Percentiles rank a stretch among this genome's conserved stretches.
Evolutionary conservation across 2,329 filamentous ascomycete genomes (phyloP).

Genomic region (Xylariales sp.): DNA sequence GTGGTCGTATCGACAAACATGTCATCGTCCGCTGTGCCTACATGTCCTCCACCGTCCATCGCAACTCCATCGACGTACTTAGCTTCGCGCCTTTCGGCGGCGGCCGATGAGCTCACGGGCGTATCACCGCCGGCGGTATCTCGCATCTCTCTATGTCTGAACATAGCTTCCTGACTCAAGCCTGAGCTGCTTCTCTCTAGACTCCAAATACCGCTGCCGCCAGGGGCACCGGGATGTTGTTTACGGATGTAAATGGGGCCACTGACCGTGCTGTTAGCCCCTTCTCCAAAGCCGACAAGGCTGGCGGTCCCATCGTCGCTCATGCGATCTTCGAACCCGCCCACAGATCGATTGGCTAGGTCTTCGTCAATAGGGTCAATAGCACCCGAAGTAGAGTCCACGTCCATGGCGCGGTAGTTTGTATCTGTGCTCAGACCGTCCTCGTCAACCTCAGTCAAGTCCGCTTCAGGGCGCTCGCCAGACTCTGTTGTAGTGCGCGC

Average conservation of each 20-base stretch:
- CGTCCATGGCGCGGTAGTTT: slow-evolving; percentile 67
- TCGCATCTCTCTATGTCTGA: slow-evolving; percentile 46
- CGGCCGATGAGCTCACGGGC: slow-evolving; percentile 58
- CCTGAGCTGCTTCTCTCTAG: slow-evolving; percentile 65
- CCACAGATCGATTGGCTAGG: slow-evolving; percentile 59
- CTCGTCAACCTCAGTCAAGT: slow-evolving; percentile 68
- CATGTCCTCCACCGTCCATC: slow-evolving; percentile 60
- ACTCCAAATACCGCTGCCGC: slow-evolving; percentile 51
- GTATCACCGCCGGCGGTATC: slow-evolving; percentile 55
- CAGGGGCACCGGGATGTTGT: slow-evolving; percentile 55
- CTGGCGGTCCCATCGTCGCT: slow-evolving; percentile 87
- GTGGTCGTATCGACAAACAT: slow-evolving; percentile 74
- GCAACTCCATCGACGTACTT: slow-evolving; percentile 76
- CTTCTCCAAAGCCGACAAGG: slow-evolving; percentile 92
- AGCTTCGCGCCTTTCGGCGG: slow-evolving; percentile 68
- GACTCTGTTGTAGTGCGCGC: slow-evolving; percentile 65
- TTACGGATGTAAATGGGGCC: slow-evolving; percentile 76
- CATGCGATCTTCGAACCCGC: slow-evolving; percentile 75
- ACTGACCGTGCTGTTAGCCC: slow-evolving; percentile 85
- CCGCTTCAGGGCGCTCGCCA: slow-evolving; percentile 65
- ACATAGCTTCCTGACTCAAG: slow-evolving; percentile 58
- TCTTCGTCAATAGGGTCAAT: slow-evolving; percentile 54
- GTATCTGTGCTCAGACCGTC: slow-evolving; percentile 79
- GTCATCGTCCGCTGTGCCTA: slow-evolving; percentile 58
- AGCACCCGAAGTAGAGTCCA: slow-evolving; percentile 56